phyloP scores from a whole-genome alignment of 2,329 filamentous ascomycete genomes.

The Sarocladiaceae sp. region DNA sequence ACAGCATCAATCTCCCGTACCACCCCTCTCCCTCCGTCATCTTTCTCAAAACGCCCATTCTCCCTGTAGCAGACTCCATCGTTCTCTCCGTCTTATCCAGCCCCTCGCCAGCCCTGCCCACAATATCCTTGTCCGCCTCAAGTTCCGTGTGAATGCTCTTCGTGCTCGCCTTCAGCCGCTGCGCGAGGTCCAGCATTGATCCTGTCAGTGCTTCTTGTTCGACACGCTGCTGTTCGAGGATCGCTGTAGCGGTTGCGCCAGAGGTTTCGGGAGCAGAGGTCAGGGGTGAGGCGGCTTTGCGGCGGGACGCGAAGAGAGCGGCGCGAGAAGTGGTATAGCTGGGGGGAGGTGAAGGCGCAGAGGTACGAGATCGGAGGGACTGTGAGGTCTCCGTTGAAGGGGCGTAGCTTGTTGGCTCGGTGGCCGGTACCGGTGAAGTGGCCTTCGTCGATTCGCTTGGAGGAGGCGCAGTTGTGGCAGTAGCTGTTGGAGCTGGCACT shows the following conservation, averaged over 20 bases:
- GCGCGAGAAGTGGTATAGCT: slow-evolving; percentile 32
- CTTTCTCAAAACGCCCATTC: slow-evolving; percentile 68
- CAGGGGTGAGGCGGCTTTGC: slow-evolving; percentile 15
- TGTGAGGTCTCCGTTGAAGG: slow-evolving; percentile 27
- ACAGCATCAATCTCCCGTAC: slow-evolving; percentile 70
- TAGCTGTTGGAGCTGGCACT: neutral
- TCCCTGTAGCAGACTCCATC: slow-evolving; percentile 68
- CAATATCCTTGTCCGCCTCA: slow-evolving; percentile 63
- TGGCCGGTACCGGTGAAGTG: neutral
- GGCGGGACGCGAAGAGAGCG: slow-evolving; percentile 37
- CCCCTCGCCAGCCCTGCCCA: slow-evolving; percentile 64
- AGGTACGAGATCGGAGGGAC: slow-evolving; percentile 27
- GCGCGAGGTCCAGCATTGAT: slow-evolving; percentile 75
- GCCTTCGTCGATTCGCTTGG: neutral
- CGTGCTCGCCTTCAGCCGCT: slow-evolving; percentile 69
- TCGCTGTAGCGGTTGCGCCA: slow-evolving; percentile 57
- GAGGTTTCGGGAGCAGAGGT: slow-evolving; percentile 28
- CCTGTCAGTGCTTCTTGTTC: slow-evolving; percentile 80
- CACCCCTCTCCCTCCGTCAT: slow-evolving; percentile 88
- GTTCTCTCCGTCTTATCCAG: slow-evolving; percentile 70
- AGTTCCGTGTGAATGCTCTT: slow-evolving; percentile 65
- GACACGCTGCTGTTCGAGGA: slow-evolving; percentile 67
- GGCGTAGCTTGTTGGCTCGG: slow-evolving; percentile 12
- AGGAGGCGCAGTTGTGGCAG: neutral
- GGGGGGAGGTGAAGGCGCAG: slow-evolving; percentile 14